Evolutionary conservation across 768 basidiomycete species (phyloP).

Genomic region (Tylopilus subfusipes): DNA sequence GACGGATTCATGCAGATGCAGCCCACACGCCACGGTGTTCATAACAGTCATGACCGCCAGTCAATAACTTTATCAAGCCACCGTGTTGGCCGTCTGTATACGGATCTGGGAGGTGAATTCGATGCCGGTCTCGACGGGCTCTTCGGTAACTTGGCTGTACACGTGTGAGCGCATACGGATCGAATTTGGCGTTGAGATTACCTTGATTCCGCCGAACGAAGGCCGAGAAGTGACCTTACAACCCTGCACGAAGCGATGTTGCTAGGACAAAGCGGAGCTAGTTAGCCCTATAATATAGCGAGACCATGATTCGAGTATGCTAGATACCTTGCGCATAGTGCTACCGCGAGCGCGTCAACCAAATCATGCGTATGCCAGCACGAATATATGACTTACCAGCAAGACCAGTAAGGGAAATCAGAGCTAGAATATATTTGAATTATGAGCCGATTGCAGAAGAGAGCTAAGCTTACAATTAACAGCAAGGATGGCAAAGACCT

Average conservation of each 20-base stretch:
- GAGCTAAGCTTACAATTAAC: not conserved
- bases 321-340: constrained; percentile 15
- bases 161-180: not conserved
- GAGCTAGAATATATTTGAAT: constrained; percentile 1
- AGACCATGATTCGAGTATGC: too few species aligned
- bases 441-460: not conserved
- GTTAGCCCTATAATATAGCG: not conserved
- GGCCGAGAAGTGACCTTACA: constrained; percentile 16
- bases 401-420: constrained; percentile 1
- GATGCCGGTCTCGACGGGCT: not conserved
- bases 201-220: not conserved
- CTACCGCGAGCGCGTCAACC: constrained; percentile 7
- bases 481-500: constrained; percentile 16
- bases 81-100: not conserved
- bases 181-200: not conserved
- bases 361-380: not conserved
- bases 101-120: constrained; percentile 10
- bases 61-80: not conserved
- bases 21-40: not conserved
- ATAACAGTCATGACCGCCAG: too few species aligned
- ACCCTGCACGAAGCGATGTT: constrained; percentile 16
- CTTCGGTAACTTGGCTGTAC: not conserved
- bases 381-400: constrained; percentile 5
- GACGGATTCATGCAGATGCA: too few species aligned
- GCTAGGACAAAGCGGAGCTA: not conserved